These are phyloP conservation scores for Sporisorium reilianum DNA, from an alignment of 1,284 basidiomycete genomes.

Conservation along the genomic window DNA sequence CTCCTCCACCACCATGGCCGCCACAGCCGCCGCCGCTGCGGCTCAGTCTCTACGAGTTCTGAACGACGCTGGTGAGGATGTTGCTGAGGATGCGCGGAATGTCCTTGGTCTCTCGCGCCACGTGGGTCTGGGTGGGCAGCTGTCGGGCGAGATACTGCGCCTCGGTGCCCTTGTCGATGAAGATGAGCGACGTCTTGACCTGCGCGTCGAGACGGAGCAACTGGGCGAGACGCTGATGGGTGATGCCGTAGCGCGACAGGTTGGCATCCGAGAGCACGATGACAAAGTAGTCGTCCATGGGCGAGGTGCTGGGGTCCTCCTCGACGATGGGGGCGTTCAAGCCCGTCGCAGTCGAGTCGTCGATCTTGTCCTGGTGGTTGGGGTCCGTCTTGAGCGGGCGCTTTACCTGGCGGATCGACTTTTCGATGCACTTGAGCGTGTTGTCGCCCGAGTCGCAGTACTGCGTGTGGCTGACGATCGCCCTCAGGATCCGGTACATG, in stretches of 20 bases:
- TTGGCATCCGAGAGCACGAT: constrained; percentile 70
- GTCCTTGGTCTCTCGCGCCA: constrained; percentile 59
- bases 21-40: too few species aligned
- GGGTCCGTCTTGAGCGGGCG: constrained; percentile 17
- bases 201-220: constrained; percentile 55
- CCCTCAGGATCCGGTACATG: constrained; percentile 61
- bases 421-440: constrained; percentile 57
- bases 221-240: constrained; percentile 46
- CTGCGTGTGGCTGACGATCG: constrained; percentile 61
- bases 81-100: constrained; percentile 61
- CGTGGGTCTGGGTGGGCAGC: constrained; percentile 62
- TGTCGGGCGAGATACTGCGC: constrained; percentile 49
- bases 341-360: constrained; percentile 27
- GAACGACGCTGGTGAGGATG: constrained; percentile 62
- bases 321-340: constrained; percentile 22
- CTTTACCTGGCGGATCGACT: constrained; percentile 55
- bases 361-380: neutral
- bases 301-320: constrained; percentile 26
- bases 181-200: constrained; percentile 66
- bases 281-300: constrained; percentile 70
- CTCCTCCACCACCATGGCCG: neutral
- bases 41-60: constrained; percentile 26
- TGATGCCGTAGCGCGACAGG: constrained; percentile 69
- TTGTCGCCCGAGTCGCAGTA: constrained; percentile 60
- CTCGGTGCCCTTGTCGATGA: constrained; percentile 64